These are phyloP conservation scores for Exophiala xenobiotica DNA, from an alignment of 2,329 filamentous ascomycete species.

Conservation along the genomic window DNA sequence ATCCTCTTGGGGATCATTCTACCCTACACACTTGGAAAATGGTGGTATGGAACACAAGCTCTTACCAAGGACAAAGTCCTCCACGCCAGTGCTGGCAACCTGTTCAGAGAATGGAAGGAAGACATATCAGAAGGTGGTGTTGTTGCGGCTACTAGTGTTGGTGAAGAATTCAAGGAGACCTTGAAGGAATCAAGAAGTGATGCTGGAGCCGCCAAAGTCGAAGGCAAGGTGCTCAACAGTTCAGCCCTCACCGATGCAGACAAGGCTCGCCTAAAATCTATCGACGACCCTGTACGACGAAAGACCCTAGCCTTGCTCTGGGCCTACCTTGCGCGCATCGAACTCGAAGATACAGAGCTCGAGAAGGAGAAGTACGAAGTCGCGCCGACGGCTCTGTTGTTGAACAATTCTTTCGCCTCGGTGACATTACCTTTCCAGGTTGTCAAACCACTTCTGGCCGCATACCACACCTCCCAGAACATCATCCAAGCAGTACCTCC, in stretches of 20 bases:
- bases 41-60: constrained; percentile 97
- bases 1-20: constrained; percentile 82
- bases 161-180: constrained; percentile 77
- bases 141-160: constrained; percentile 76
- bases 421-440: constrained; percentile 86
- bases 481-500: constrained; percentile 88
- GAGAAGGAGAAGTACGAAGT: constrained; percentile 82
- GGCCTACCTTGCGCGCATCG: constrained; percentile 88
- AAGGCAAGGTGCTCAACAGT: constrained; percentile 71
- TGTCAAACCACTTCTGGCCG: constrained; percentile 75
- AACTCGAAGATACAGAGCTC: constrained; percentile 73
- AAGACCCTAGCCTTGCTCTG: constrained; percentile 89
- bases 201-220: constrained; percentile 75
- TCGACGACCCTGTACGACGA: constrained; percentile 76
- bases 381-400: constrained; percentile 77
- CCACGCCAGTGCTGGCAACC: constrained; percentile 87
- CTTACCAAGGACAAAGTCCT: constrained; percentile 91
- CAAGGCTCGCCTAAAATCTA: constrained; percentile 69
- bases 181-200: constrained; percentile 78
- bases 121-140: constrained; percentile 77
- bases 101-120: constrained; percentile 92
- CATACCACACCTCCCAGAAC: constrained; percentile 79
- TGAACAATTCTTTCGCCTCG: constrained; percentile 83
- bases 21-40: constrained; percentile 89
- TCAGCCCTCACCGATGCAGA: constrained; percentile 70